phyloP scores from a whole-genome alignment of 768 basidiomycete genomes.

The Lactifluus rugatus region DNA sequence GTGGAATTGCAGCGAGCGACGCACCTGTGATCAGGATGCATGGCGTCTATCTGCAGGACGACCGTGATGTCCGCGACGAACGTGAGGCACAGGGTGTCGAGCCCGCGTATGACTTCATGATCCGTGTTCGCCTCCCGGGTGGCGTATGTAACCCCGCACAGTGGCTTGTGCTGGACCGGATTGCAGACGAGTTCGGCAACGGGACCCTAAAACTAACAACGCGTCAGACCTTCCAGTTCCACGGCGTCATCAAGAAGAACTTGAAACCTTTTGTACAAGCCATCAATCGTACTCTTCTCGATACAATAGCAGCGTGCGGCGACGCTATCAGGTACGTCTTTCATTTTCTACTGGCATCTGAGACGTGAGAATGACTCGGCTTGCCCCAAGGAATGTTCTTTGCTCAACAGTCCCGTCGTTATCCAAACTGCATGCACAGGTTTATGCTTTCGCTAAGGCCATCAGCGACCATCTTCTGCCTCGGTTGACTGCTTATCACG shows the following conservation, averaged over 20 bases:
- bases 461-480: slow-evolving; percentile 85
- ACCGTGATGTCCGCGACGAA: slow-evolving; percentile 97
- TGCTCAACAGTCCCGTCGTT: slow-evolving; percentile 85
- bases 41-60: slow-evolving; percentile 94
- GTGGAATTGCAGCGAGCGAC: slow-evolving; percentile 85
- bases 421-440: slow-evolving; percentile 77
- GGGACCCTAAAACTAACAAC: slow-evolving; percentile 97
- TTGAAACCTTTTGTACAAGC: slow-evolving; percentile 94
- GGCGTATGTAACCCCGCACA: slow-evolving; percentile 89
- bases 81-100: slow-evolving; percentile 87
- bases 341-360: not conserved
- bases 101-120: slow-evolving; percentile 97
- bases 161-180: slow-evolving; percentile 94
- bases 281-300: slow-evolving; percentile 83
- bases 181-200: slow-evolving; percentile 90
- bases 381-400: slow-evolving; percentile 62
- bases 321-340: slow-evolving; percentile 80
- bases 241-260: slow-evolving; percentile 96
- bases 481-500: slow-evolving; percentile 88
- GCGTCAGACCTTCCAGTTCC: slow-evolving; percentile 97
- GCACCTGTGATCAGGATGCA: slow-evolving; percentile 97
- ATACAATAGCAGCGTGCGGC: slow-evolving; percentile 96
- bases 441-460: slow-evolving; percentile 73
- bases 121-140: slow-evolving; percentile 91
- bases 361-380: slow-evolving; percentile 5